Evolutionary conservation across 495 filamentous ascomycete species (phyloP).

Genomic region (Xylaria scruposa): DNA sequence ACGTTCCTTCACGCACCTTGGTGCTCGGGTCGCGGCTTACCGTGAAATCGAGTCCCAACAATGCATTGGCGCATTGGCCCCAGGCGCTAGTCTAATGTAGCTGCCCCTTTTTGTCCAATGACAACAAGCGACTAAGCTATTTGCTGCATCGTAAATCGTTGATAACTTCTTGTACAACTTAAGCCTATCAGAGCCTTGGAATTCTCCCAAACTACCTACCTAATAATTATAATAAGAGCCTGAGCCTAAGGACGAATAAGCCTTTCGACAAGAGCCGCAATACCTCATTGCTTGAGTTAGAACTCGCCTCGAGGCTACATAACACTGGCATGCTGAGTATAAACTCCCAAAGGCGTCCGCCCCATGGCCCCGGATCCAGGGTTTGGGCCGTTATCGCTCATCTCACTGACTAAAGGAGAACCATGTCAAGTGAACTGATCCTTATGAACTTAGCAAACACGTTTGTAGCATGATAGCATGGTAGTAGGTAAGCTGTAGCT

Average conservation of each 20-base stretch:
- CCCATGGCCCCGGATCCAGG: not conserved
- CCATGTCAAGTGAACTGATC: not conserved
- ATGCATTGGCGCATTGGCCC: not conserved
- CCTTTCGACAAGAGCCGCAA: not conserved
- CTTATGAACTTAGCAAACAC: not conserved
- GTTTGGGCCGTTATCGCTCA: not conserved
- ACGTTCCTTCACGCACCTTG: not conserved
- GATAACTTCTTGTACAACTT: not conserved
- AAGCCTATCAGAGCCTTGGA: not conserved
- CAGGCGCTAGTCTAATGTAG: not conserved
- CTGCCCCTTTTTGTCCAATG: slow-evolving; percentile 9
- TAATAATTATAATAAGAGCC: not conserved
- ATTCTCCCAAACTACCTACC: no score
- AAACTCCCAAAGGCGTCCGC: not conserved
- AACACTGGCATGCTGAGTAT: not conserved
- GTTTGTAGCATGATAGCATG: slow-evolving; percentile 25
- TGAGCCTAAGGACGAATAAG: not conserved
- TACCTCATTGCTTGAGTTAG: not conserved
- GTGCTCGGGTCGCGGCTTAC: not conserved
- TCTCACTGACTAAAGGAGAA: not conserved
- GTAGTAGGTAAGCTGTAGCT: slow-evolving; percentile 27
- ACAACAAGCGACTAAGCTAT: not conserved
- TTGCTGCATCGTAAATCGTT: not conserved
- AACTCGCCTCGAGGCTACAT: not conserved
- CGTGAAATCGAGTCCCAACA: slow-evolving; percentile 1